Conservation (phyloP, 768 basidiomycete genomes). For the Cytidiella melzeri region DNA sequence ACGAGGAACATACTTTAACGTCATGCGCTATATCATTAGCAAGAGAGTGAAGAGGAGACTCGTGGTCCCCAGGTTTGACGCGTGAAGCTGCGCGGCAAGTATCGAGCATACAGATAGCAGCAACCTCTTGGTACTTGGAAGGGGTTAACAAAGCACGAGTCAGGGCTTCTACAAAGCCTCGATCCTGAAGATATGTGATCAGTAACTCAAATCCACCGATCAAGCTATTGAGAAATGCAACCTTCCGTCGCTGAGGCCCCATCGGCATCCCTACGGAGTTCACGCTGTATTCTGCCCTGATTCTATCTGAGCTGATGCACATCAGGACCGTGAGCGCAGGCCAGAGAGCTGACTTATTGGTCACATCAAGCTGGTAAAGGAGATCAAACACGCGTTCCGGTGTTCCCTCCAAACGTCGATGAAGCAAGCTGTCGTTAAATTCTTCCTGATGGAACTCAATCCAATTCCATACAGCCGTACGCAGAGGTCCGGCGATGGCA, state of each 20-base stretch:
- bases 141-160: slow-evolving; percentile 48
- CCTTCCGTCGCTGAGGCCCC: slow-evolving; percentile 17
- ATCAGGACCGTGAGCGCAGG: slow-evolving; percentile 74
- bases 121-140: slow-evolving; percentile 59
- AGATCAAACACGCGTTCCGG: slow-evolving; percentile 86
- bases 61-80: slow-evolving; percentile 39
- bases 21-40: slow-evolving; percentile 75
- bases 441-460: slow-evolving; percentile 73
- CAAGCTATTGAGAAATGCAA: not conserved
- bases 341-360: slow-evolving; percentile 54
- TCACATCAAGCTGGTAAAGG: slow-evolving; percentile 44
- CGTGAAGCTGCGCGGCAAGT: slow-evolving; percentile 66
- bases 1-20: slow-evolving; percentile 51
- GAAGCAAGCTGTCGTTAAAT: slow-evolving; percentile 64
- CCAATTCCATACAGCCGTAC: slow-evolving; percentile 88
- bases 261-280: slow-evolving; percentile 26
- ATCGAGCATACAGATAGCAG: slow-evolving; percentile 70
- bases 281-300: slow-evolving; percentile 50
- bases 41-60: slow-evolving; percentile 56
- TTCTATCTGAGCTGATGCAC: slow-evolving; percentile 68
- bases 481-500: slow-evolving; percentile 65
- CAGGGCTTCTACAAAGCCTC: slow-evolving; percentile 57
- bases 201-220: not conserved
- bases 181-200: slow-evolving; percentile 27
- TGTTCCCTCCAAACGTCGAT: slow-evolving; percentile 65